These are phyloP conservation scores for Aurifilum marmelostoma DNA, from an alignment of 2,329 filamentous ascomycete genomes.

Conservation along the genomic window DNA sequence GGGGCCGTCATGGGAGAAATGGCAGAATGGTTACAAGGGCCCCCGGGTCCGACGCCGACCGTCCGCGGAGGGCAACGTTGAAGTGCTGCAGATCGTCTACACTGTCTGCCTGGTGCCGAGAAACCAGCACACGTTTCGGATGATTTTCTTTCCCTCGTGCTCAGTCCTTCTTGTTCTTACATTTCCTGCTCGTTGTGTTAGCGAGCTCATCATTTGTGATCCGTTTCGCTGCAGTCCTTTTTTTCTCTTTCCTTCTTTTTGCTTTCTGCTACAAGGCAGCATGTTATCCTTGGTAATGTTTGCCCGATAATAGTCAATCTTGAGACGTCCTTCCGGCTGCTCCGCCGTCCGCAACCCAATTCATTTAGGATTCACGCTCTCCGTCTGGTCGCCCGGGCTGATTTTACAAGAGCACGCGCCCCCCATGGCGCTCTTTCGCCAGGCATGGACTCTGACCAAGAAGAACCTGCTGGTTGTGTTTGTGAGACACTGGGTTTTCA, in stretches of 20 bases:
- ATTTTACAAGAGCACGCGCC: not conserved
- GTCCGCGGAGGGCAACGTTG: not conserved
- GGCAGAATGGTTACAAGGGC: not conserved
- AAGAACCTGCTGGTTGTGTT: conserved; percentile 66
- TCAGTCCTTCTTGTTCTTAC: not conserved
- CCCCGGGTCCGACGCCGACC: conserved; percentile 1
- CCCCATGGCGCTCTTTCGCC: conserved; percentile 56
- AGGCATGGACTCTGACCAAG: conserved; percentile 62
- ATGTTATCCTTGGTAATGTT: not conserved
- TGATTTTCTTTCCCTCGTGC: not conserved
- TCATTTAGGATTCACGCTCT: not conserved
- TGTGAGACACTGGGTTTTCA: conserved; percentile 55
- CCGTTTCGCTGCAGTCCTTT: not conserved
- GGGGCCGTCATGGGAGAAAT: not conserved
- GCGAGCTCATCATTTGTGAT: not conserved
- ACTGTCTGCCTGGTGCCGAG: not conserved
- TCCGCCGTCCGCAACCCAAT: not conserved
- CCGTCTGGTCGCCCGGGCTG: not conserved
- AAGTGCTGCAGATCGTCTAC: not conserved
- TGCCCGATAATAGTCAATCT: too few species aligned
- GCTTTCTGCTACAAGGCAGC: not conserved
- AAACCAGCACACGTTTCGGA: not conserved
- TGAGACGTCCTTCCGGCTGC: not conserved
- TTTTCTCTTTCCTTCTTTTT: too few species aligned
- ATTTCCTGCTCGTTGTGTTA: not conserved